Evolutionary conservation across 148 eudicot species (phyloP).

Genomic region (Linanthus parryae): DNA sequence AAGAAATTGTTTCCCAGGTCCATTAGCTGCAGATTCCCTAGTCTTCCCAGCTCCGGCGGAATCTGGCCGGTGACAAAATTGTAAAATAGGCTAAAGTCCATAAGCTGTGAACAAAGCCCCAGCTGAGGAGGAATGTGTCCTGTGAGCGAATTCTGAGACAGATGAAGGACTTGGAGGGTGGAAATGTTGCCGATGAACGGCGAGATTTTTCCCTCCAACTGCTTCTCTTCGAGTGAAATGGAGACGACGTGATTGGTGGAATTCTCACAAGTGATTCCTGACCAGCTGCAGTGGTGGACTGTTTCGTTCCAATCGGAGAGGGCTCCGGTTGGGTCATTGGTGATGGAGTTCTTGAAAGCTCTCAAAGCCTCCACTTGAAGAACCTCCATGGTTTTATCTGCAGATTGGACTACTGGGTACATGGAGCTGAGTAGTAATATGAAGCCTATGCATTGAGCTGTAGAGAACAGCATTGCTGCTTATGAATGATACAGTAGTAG

Average conservation of each 20-base stretch:
- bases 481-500: too few relatives aligned
- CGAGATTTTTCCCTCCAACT: conserved; percentile 56
- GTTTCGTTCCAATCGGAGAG: conserved; percentile 48
- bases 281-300: conserved; percentile 75
- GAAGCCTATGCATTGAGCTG: too few relatives aligned
- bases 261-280: conserved; percentile 67
- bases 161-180: conserved; percentile 65
- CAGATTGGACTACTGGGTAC: too few relatives aligned
- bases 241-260: conserved; percentile 25
- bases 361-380: conserved; percentile 45
- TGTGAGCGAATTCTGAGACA: conserved; percentile 43
- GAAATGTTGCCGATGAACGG: conserved; percentile 57
- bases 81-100: conserved; percentile 24
- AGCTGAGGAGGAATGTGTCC: conserved; percentile 63
- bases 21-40: conserved; percentile 29
- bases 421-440: too few relatives aligned
- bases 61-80: conserved; percentile 57
- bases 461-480: too few relatives aligned
- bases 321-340: conserved; percentile 54
- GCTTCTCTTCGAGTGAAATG: conserved; percentile 34
- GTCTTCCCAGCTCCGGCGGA: conserved; percentile 50
- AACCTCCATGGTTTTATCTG: too few relatives aligned
- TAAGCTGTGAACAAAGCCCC: conserved; percentile 46
- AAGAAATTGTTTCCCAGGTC: conserved; percentile 56
- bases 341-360: conserved; percentile 50